Evolutionary conservation across 2,329 filamentous ascomycete genomes (phyloP), one percentile per base, ranked within the genome.

Genomic region (Fusarium sp.): DNA sequence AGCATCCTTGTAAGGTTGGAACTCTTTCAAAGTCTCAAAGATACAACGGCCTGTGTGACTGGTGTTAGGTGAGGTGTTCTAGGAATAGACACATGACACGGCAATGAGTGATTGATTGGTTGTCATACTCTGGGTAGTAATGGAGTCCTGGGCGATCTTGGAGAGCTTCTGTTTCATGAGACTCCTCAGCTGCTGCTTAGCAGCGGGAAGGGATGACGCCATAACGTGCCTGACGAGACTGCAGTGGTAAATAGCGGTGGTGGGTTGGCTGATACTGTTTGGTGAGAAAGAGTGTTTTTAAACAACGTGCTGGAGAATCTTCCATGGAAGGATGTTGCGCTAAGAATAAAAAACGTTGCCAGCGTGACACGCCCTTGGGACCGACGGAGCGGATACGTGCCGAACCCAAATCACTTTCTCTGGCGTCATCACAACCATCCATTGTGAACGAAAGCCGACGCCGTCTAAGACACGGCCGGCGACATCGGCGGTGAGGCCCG

Each of bases 1-100:
- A 40, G 96, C 94, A 54, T 90, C 83, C 66, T 88, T 82, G 77
- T 97, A 99, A 54, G 93, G 91, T 49, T 87, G 84, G 72, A 94
- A 87, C 13, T 84, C 82, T 42, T 90, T 82, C 36, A 97, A 80
- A 9, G 85, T 82, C 53, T 88, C 84, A 68, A 90, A 90, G 21
- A 92, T 88, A 69, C 81, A 82, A 49, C 82, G 80, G 72, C 92
- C 93, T 96, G 76, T 55, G 45, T 40, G 46, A 49, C 20, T 47
- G 15, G 25, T 51, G 71, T 74, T 64, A 74, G 70, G 63, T 23
- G 53, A 58, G 17, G 36, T 42, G 29, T 47, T 40, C 42, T 58
- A 50, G 29, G 43, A 43, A 48, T 52, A 55, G 33, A 51, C 20
- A 42, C 49, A 67, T 46, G 47, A 42, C 20, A 39, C 42, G 39